Evolutionary conservation across 129 eudicot genomes (phyloP), one percentile per base, ranked within the genome.

Genomic region (Gnaphalium uliginosum): DNA sequence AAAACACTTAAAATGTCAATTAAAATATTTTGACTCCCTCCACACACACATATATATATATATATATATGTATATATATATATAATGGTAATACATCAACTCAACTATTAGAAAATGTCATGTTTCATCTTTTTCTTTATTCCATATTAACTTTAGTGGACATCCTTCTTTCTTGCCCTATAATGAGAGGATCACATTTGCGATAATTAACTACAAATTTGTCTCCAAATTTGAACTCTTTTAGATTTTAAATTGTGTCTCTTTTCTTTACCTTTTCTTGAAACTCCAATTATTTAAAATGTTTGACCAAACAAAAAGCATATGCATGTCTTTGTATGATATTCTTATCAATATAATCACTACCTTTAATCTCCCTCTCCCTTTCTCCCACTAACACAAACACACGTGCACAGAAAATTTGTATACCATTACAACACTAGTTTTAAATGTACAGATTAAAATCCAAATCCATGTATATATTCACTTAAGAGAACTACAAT

Each of bases 161-260:
- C 92, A 87, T 80, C n/a, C n/a, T n/a, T 85, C 89, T 79, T 76
- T 72, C 80, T 69, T 74, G 70, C 78, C 79, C 72, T 83, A 80
- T 79, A 73, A 73, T 76, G 75, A 86, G 69, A 72, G 67, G 76
- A 67, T 78, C 54, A 22, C 71, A 73, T 80, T 25, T 72, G 41
- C 85, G 4, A 84, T 86, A 50, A 86, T 83, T 78, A 88, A 79
- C 75, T 67, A 39, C 59, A 50, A 70, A 50, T 75, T 78, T 81
- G 82, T 81, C 82, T 83, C 51, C 23, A 57, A 68, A 25, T 53
- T 64, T n/a, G 71, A 32, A 33, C 24, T 21, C 26, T 30, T 66
- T 72, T 37, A 22, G 17, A 33, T 33, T 18, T 57, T 59, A 69
- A 37, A 70, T 1, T n/a, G 27, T 72, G 13, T 61, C 46, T 41